phyloP scores from a whole-genome alignment of 2,329 filamentous ascomycete species.

The Lasiodiplodia sp. region DNA sequence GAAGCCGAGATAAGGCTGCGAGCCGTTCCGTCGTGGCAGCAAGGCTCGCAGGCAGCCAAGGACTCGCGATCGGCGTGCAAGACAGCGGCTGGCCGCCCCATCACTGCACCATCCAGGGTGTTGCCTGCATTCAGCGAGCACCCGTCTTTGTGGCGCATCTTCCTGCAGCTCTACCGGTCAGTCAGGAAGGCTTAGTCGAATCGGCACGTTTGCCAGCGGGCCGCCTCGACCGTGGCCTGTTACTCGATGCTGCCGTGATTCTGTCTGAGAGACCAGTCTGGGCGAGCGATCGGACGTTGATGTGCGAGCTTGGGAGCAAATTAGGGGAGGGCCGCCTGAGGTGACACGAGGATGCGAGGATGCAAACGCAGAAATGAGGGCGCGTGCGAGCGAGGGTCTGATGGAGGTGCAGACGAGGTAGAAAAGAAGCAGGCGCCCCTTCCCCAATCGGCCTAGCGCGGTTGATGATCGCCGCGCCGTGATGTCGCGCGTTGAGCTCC shows the following conservation, averaged over 20 bases:
- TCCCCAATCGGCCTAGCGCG: conserved; percentile 17
- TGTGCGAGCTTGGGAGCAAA: conserved; percentile 9
- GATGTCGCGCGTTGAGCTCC: conserved; percentile 23
- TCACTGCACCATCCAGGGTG: conserved; percentile 10
- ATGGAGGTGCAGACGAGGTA: not conserved
- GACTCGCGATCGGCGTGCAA: conserved; percentile 19
- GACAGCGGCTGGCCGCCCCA: conserved; percentile 26
- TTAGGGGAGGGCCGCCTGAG: not conserved
- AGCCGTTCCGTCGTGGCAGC: conserved; percentile 23
- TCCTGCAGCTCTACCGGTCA: conserved; percentile 27
- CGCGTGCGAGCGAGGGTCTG: not conserved
- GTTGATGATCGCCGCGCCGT: conserved; percentile 5
- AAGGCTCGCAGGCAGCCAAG: conserved; percentile 11
- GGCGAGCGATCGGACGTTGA: not conserved
- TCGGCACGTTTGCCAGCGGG: conserved; percentile 20
- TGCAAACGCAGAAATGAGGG: not conserved
- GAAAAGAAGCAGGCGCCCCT: conserved; percentile 16
- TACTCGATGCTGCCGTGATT: conserved; percentile 19
- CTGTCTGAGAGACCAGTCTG: not conserved
- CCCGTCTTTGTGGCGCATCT: conserved; percentile 14
- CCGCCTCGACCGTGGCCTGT: conserved; percentile 11
- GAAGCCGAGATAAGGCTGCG: conserved; percentile 29
- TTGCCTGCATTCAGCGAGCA: conserved; percentile 7
- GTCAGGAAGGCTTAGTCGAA: conserved; percentile 22
- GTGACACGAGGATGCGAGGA: conserved; percentile 6